phyloP scores from a whole-genome alignment of 805 yeast genomes.

The Ogataea methylovora region DNA sequence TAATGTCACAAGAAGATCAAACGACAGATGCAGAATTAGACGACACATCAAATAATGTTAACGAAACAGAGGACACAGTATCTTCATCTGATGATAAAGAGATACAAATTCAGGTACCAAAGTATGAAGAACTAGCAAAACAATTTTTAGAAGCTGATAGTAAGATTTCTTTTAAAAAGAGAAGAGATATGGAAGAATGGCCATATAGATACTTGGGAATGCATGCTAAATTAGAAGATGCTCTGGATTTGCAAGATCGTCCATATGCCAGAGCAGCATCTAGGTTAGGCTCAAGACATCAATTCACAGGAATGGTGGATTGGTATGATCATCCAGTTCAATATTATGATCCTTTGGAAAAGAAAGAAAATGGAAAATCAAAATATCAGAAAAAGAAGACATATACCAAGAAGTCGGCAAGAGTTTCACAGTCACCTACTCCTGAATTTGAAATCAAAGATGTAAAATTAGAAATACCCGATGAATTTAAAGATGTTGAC shows the following conservation, averaged over 20 bases:
- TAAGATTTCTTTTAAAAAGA: constrained; percentile 29
- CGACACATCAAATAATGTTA: background rate
- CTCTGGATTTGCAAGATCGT: constrained; percentile 67
- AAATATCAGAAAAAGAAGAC: constrained; percentile 15
- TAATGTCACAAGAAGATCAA: constrained; percentile 2
- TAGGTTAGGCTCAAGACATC: constrained; percentile 66
- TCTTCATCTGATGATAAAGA: constrained; percentile 3
- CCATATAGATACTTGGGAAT: constrained; percentile 72
- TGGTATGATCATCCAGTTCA: constrained; percentile 59
- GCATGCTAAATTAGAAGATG: constrained; percentile 68
- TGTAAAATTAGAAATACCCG: constrained; percentile 31
- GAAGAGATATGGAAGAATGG: constrained; percentile 69
- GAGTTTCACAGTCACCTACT: constrained; percentile 11
- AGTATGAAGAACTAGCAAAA: constrained; percentile 50
- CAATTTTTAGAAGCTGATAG: constrained; percentile 43
- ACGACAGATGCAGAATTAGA: constrained; percentile 2
- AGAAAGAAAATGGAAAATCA: constrained; percentile 12
- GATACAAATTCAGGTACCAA: constrained; percentile 27
- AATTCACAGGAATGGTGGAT: constrained; percentile 56
- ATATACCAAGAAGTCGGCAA: constrained; percentile 11
- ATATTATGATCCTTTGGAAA: constrained; percentile 46
- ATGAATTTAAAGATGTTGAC: constrained; percentile 31
- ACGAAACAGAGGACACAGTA: background rate
- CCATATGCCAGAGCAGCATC: constrained; percentile 80
- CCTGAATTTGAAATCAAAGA: constrained; percentile 12